Evolutionary conservation across 208 protist species (phyloP).

Genomic region (Vickermania spadyakhi): DNA sequence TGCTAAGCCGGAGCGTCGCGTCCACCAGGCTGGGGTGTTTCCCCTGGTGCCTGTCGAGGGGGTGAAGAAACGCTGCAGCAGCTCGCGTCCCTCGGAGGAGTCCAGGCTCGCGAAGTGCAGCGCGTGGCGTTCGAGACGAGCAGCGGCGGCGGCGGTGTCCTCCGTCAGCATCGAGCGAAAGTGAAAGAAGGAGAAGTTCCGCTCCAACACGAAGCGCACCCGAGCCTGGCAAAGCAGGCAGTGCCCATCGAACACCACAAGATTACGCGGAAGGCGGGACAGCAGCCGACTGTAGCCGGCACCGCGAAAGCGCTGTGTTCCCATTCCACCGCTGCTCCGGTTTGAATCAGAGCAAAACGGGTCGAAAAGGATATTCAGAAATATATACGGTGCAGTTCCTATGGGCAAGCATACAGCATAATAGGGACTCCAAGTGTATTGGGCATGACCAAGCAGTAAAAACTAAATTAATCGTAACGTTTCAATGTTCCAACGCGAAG

Average conservation of each 20-base stretch:
- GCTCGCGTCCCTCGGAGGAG: conserved; percentile 31
- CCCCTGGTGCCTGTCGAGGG: not conserved
- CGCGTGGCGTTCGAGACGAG: conserved; percentile 39
- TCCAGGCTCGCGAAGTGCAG: conserved; percentile 59
- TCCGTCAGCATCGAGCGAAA: conserved; percentile 22
- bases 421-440: too few relatives aligned
- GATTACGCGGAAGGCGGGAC: conserved; percentile 55
- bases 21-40: conserved; percentile 1
- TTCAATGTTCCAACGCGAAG: too few relatives aligned
- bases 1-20: not conserved
- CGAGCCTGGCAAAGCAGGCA: conserved; percentile 65
- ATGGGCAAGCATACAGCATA: too few relatives aligned
- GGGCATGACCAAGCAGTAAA: too few relatives aligned
- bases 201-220: conserved; percentile 61
- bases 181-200: conserved; percentile 80
- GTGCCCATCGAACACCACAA: conserved; percentile 75
- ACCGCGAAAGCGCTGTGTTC: conserved; percentile 30
- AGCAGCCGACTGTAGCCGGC: conserved; percentile 27
- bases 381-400: too few relatives aligned
- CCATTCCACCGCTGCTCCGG: too few relatives aligned
- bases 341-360: too few relatives aligned
- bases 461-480: too few relatives aligned
- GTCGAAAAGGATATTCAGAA: too few relatives aligned
- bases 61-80: conserved; percentile 35
- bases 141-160: conserved; percentile 13